phyloP scores from a whole-genome alignment of 345 rosid genomes.

The Melaleuca alternifolia region DNA sequence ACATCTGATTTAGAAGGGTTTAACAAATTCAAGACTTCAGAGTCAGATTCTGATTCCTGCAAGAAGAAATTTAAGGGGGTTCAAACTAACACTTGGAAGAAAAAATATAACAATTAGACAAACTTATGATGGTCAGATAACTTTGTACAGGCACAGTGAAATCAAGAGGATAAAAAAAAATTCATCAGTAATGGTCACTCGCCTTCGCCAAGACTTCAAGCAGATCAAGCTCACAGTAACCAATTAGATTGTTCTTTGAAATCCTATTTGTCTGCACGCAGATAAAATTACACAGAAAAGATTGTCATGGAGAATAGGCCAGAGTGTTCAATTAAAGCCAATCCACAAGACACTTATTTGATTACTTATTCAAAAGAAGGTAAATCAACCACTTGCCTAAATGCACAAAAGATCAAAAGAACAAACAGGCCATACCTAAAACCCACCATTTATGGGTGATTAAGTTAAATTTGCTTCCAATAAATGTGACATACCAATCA shows the following conservation, averaged over 20 bases:
- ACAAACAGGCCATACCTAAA: neutral
- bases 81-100: neutral
- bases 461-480: neutral
- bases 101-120: neutral
- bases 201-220: slow-evolving; percentile 58
- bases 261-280: slow-evolving; percentile 70
- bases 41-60: slow-evolving; percentile 53
- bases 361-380: neutral
- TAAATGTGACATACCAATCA: neutral
- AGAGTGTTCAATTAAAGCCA: neutral
- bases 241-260: slow-evolving; percentile 61
- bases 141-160: neutral
- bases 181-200: slow-evolving; percentile 7
- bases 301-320: neutral
- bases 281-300: neutral
- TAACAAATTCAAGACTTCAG: slow-evolving; percentile 42
- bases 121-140: neutral
- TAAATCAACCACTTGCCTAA: neutral
- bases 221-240: slow-evolving; percentile 77
- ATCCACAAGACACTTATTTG: neutral
- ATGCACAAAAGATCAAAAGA: neutral
- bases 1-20: slow-evolving; percentile 52
- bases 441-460: neutral
- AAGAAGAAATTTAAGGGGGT: neutral
- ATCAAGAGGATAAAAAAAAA: neutral